Conservation (phyloP, 148 eudicot genomes). For the Euryodendron excelsum region DNA sequence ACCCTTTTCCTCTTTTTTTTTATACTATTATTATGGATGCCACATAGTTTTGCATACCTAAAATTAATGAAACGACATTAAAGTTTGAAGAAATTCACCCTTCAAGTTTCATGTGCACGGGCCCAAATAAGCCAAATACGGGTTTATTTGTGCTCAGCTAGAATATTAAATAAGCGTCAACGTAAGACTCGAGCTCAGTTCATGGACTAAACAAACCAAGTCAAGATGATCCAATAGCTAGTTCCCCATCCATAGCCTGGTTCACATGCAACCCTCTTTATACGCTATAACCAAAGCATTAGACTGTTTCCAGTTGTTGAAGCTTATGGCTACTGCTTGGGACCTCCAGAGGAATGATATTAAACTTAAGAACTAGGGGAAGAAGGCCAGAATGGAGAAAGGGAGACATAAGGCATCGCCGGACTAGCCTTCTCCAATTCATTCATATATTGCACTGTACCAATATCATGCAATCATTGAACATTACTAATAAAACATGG, state of each 20-base stretch:
- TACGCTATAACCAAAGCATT: background rate
- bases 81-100: background rate
- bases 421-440: background rate
- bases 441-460: background rate
- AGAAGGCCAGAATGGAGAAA: background rate
- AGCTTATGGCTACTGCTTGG: background rate
- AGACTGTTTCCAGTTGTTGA: background rate
- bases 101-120: background rate
- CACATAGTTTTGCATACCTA: too few species aligned
- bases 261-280: background rate
- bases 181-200: background rate
- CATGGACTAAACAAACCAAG: background rate
- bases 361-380: background rate
- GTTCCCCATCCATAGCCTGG: background rate
- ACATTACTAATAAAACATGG: background rate
- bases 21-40: too few species aligned
- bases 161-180: background rate
- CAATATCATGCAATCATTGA: background rate
- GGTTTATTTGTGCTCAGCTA: background rate
- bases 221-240: background rate
- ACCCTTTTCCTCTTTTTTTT: too few species aligned
- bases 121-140: background rate
- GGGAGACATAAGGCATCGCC: background rate
- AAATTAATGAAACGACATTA: background rate
- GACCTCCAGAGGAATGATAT: constrained; percentile 3